Conservation (phyloP, 805 yeast genomes). For the Zygosaccharomyces lentus region DNA sequence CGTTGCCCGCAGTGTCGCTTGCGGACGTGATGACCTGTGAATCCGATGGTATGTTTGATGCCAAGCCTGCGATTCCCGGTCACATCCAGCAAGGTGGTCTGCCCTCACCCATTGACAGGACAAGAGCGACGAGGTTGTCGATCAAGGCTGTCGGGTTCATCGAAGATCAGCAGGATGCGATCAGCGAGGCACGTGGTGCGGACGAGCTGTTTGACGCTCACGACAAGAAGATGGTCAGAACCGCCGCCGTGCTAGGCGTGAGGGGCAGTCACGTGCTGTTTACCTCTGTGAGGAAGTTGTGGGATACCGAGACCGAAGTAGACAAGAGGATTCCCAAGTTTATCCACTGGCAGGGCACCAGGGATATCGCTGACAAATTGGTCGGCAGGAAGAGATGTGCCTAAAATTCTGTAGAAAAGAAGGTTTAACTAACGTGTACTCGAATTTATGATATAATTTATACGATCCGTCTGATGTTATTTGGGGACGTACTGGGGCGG, state of each 20-base stretch:
- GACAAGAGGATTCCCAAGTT: constrained; percentile 80
- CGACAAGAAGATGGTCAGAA: constrained; percentile 38
- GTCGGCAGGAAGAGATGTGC: constrained; percentile 58
- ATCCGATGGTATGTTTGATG: constrained; percentile 63
- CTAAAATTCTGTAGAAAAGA: constrained; percentile 4
- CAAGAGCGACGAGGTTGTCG: constrained; percentile 67
- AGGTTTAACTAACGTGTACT: not conserved
- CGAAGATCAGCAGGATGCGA: constrained; percentile 40
- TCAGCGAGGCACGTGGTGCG: constrained; percentile 31
- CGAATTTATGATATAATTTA: not conserved
- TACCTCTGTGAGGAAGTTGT: constrained; percentile 68
- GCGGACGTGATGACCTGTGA: constrained; percentile 65
- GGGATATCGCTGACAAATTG: constrained; percentile 78
- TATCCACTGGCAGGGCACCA: constrained; percentile 74
- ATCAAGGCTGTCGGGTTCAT: constrained; percentile 66
- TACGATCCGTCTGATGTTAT: not conserved
- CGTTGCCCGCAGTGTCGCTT: constrained; percentile 61
- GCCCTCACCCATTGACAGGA: constrained; percentile 75
- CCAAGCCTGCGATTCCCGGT: constrained; percentile 78
- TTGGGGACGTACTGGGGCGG: not conserved
- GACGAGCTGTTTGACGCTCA: constrained; percentile 30
- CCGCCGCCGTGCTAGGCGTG: constrained; percentile 83
- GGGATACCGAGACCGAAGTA: constrained; percentile 83
- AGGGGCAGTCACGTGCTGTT: constrained; percentile 71
- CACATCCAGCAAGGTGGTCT: constrained; percentile 82